Conservation (phyloP, 2,329 filamentous ascomycete species). For the Scedosporium apiospermum region DNA sequence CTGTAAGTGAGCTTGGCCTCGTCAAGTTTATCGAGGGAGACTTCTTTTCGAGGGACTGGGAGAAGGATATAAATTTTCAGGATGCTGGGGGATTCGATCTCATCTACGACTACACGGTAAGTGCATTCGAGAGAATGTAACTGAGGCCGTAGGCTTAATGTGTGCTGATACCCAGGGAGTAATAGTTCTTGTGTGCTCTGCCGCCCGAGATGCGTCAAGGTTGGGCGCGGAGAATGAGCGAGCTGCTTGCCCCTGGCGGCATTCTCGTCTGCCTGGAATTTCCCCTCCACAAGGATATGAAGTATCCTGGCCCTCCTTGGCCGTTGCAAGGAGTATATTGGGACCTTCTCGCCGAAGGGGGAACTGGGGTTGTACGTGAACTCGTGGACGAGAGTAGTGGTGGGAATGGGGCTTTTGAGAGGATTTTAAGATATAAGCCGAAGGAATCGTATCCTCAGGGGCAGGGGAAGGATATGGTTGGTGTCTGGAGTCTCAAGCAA, state of each 20-base stretch:
- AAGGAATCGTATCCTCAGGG: background rate
- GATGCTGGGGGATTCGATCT: background rate
- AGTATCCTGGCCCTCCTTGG: background rate
- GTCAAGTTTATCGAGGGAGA: background rate
- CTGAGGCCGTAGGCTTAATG: too few species aligned
- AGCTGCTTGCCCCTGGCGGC: background rate
- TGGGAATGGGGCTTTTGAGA: background rate
- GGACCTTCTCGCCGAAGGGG: background rate
- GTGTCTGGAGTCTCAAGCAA: background rate
- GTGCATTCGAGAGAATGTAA: background rate
- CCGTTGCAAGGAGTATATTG: conserved; percentile 2
- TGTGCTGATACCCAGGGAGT: too few species aligned
- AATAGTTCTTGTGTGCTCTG: background rate
- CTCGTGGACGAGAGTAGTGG: background rate
- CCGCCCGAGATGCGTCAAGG: background rate
- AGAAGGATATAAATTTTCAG: background rate
- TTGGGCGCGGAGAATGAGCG: background rate
- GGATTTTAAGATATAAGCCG: background rate
- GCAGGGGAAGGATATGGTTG: background rate
- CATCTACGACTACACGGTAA: conserved; percentile 3
- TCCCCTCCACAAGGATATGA: background rate
- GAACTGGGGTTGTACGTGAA: background rate
- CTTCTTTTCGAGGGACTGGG: conserved; percentile 1
- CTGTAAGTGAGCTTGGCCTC: background rate
- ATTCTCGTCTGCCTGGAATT: conserved; percentile 2